These are phyloP conservation scores for Tritrichomonas foetus DNA, from an alignment of 208 protist species.

Conservation along the genomic window DNA sequence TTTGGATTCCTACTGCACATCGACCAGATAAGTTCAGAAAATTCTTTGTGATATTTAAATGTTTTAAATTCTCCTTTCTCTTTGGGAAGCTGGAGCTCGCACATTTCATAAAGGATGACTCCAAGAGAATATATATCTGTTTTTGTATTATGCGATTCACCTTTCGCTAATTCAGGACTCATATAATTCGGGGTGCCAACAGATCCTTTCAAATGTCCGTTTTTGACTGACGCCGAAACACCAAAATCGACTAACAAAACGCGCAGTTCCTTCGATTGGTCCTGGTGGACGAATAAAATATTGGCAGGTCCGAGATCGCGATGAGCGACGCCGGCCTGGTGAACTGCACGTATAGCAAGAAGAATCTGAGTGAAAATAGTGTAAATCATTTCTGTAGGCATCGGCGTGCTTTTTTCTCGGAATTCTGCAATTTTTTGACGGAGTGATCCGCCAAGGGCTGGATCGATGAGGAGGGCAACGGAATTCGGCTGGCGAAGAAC, in stretches of 20 bases:
- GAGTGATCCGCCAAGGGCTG: background rate
- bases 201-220: background rate
- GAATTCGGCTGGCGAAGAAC: background rate
- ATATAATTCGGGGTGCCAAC: background rate
- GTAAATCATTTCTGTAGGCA: background rate
- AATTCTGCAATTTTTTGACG: background rate
- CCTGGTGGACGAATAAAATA: background rate
- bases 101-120: background rate
- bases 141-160: background rate
- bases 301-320: background rate
- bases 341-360: background rate
- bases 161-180: background rate
- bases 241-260: background rate
- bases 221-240: background rate
- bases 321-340: background rate
- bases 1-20: background rate
- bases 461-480: background rate
- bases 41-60: background rate
- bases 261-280: background rate
- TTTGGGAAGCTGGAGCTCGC: background rate
- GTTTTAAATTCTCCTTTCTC: background rate
- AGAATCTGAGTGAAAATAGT: background rate
- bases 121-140: constrained; percentile 34
- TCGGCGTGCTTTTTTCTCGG: background rate
- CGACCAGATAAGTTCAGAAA: background rate